These are phyloP conservation scores for Davidsoniella virescens DNA, from an alignment of 2,329 filamentous ascomycete genomes.

Conservation along the genomic window DNA sequence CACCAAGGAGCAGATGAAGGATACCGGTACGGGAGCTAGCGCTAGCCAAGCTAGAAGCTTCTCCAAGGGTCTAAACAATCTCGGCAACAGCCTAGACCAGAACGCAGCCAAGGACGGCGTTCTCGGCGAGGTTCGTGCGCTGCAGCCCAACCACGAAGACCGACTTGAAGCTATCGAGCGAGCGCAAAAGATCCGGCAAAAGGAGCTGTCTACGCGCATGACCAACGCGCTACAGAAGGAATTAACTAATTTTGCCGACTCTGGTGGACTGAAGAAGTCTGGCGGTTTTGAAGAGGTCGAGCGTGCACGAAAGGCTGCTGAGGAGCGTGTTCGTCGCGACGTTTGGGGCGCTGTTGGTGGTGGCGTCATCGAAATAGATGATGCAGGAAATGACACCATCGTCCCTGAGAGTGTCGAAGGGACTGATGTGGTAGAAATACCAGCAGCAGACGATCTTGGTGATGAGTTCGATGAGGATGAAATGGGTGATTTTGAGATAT, in stretches of 20 bases:
- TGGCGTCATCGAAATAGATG: slow-evolving; percentile 24
- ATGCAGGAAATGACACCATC: slow-evolving; percentile 15
- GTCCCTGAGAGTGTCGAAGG: slow-evolving; percentile 14
- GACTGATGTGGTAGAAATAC: slow-evolving; percentile 1
- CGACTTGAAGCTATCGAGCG: slow-evolving; percentile 89
- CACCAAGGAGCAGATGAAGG: slow-evolving; percentile 92
- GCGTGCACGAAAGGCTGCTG: slow-evolving; percentile 64
- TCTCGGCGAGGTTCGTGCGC: slow-evolving; percentile 77
- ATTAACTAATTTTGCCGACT: slow-evolving; percentile 67
- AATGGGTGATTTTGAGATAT: slow-evolving; percentile 12
- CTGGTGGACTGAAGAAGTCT: slow-evolving; percentile 88
- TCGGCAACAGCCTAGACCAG: slow-evolving; percentile 47
- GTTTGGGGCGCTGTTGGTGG: slow-evolving; percentile 43
- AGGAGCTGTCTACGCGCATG: slow-evolving; percentile 63
- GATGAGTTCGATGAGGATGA: slow-evolving; percentile 9
- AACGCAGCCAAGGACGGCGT: slow-evolving; percentile 77
- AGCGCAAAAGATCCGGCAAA: slow-evolving; percentile 81
- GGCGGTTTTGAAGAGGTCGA: slow-evolving; percentile 92
- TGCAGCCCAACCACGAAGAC: slow-evolving; percentile 88
- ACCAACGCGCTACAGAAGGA: slow-evolving; percentile 73
- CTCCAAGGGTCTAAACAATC: slow-evolving; percentile 35
- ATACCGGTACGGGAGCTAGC: slow-evolving; percentile 37
- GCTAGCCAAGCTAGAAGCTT: slow-evolving; percentile 38
- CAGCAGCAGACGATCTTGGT: background rate
- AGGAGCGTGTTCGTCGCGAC: slow-evolving; percentile 72